These are phyloP conservation scores for Cryptococcus sp. DNA, from an alignment of 1,284 basidiomycete species.

Conservation along the genomic window DNA sequence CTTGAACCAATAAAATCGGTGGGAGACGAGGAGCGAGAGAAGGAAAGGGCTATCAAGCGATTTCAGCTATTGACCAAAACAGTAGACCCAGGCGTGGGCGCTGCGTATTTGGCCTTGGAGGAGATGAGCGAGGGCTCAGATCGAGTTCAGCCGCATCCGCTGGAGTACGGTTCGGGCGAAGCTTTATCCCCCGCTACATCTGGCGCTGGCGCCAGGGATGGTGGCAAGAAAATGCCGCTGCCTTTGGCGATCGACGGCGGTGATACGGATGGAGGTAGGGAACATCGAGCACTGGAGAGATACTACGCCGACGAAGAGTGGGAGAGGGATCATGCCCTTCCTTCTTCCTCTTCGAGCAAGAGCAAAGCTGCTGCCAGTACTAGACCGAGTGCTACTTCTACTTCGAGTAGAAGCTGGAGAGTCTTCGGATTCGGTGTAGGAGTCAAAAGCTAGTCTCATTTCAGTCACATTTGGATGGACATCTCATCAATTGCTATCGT, in stretches of 20 bases:
- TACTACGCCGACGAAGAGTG: conserved; percentile 42
- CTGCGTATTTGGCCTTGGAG: conserved; percentile 31
- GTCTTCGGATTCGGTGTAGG: too few species aligned
- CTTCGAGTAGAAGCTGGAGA: too few species aligned
- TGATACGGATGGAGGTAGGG: conserved; percentile 15
- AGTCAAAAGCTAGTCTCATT: too few species aligned
- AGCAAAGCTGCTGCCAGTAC: too few species aligned
- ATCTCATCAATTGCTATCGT: too few species aligned
- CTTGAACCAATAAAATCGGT: neutral
- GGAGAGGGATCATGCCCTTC: conserved; percentile 19
- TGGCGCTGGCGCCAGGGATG: conserved; percentile 2
- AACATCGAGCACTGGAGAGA: conserved; percentile 31
- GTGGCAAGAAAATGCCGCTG: conserved; percentile 7
- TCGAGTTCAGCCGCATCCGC: conserved; percentile 7
- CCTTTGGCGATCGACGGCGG: conserved; percentile 2
- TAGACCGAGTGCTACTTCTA: too few species aligned
- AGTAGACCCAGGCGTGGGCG: conserved; percentile 31
- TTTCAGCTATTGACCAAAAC: conserved; percentile 49
- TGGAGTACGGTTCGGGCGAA: conserved; percentile 23
- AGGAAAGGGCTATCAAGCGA: conserved; percentile 32
- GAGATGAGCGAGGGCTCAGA: conserved; percentile 19
- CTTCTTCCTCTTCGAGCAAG: too few species aligned
- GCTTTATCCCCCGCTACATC: neutral
- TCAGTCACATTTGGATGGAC: too few species aligned
- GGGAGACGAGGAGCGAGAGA: conserved; percentile 25